Evolutionary conservation across 352 stramenopile genomes (phyloP), one percentile per base, ranked within the genome.

Genomic region (Phytophthora quininea): DNA sequence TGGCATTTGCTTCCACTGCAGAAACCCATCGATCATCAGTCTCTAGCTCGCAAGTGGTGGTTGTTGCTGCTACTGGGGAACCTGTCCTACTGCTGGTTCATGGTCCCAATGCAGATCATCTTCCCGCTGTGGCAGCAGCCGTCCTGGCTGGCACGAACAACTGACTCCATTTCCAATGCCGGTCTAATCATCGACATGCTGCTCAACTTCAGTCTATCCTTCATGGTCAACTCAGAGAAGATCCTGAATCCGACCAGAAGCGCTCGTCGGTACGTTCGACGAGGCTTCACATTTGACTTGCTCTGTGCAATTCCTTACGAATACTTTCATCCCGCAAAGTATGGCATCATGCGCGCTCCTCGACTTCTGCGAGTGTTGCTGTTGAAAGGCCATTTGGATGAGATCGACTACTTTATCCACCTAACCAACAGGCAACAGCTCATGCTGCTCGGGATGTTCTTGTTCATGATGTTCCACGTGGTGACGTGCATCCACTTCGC

Each of bases 1-100:
- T 31, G 30, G 6, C 32, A 40, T 4, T 38, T 24, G 19, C 19
- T 24, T 24, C 19, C 19, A 24, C 19, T 24, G 19, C 19, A 24
- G 19, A 24, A 24, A 24, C 76, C 77, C 40, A 75, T 92, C 29
- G 78, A 92, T 49, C 72, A 77, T 4, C 78, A 92, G 4, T 91
- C 82, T 1, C 56, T 38, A 11, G 45, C 55, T 2, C 69, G 82
- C 15, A 45, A 86, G 11, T 80, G 73, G 67, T 92, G 84, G 84
- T 54, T 92, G 0, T 11, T 86, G 3, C 37, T 83, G 0, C 55
- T 84, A 1, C 58, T 74, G 49, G 3, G 62, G 11, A 73, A 63
- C 4, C 64, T 86, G 30, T 67, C 64, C n/a, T 75, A 85, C 48
- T 74, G 81, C 43, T 92, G 82, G 82, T 40, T 81, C 12, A 58